phyloP scores from a whole-genome alignment of 768 basidiomycete species.

The Boletales sp. region DNA sequence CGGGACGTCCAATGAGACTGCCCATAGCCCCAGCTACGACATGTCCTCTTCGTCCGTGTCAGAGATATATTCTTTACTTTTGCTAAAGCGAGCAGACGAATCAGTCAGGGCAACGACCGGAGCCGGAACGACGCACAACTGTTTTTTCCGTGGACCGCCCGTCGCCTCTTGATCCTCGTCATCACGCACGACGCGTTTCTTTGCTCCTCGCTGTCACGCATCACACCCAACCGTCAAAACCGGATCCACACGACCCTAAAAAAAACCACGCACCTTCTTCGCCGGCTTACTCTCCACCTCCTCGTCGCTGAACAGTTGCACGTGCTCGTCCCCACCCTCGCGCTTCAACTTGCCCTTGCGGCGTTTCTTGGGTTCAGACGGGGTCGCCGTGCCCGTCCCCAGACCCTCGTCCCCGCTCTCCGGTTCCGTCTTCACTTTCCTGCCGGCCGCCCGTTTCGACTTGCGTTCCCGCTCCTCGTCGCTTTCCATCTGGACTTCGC shows the following conservation, averaged over 20 bases:
- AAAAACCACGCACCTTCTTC: conserved; percentile 54
- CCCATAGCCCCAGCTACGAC: conserved; percentile 37
- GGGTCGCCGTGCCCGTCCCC: conserved; percentile 3
- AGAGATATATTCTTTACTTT: conserved; percentile 84
- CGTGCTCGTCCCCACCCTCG: conserved; percentile 53
- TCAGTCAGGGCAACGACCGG: background rate
- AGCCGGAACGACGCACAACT: conserved; percentile 50
- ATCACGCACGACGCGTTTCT: conserved; percentile 75
- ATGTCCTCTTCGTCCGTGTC: conserved; percentile 82
- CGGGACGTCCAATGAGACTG: too few relatives aligned
- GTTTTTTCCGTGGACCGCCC: conserved; percentile 68
- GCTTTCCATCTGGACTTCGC: conserved; percentile 61
- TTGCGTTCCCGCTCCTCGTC: conserved; percentile 78
- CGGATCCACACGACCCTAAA: background rate
- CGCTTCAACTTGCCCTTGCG: conserved; percentile 75
- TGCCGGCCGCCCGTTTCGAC: conserved; percentile 47
- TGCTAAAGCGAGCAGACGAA: conserved; percentile 43
- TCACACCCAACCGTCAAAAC: background rate
- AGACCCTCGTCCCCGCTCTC: conserved; percentile 50
- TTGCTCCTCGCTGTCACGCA: conserved; percentile 40
- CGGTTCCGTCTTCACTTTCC: conserved; percentile 48
- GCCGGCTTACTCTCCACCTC: conserved; percentile 55
- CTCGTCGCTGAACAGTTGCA: conserved; percentile 66
- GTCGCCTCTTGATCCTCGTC: conserved; percentile 72
- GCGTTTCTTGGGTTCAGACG: conserved; percentile 65